Evolutionary conservation across 129 eudicot species (phyloP).

Genomic region (Solidago caesia): DNA sequence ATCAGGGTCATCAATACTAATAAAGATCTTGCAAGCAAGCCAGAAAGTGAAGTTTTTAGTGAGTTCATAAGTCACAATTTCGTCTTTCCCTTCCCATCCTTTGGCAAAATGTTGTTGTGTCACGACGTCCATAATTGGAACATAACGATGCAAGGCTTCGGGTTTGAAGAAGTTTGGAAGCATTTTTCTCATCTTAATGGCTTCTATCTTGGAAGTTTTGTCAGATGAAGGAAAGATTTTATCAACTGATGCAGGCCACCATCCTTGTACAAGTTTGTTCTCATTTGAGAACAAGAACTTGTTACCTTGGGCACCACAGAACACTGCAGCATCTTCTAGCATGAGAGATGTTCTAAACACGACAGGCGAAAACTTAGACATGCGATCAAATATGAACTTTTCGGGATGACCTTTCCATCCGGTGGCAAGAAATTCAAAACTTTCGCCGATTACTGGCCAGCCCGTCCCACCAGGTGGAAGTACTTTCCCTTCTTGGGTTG

Average conservation of each 20-base stretch:
- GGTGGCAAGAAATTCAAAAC: slow-evolving; percentile 64
- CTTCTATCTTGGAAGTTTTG: slow-evolving; percentile 61
- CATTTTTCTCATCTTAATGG: slow-evolving; percentile 70
- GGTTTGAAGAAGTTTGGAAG: slow-evolving; percentile 73
- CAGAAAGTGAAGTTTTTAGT: slow-evolving; percentile 71
- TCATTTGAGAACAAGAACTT: slow-evolving; percentile 81
- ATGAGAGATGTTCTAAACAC: slow-evolving; percentile 65
- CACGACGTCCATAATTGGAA: slow-evolving; percentile 63
- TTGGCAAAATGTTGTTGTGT: slow-evolving; percentile 55
- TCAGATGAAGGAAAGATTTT: slow-evolving; percentile 72
- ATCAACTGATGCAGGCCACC: slow-evolving; percentile 88
- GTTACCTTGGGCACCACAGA: slow-evolving; percentile 70
- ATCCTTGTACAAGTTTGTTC: slow-evolving; percentile 69
- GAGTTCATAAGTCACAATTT: slow-evolving; percentile 52
- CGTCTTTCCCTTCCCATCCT: slow-evolving; percentile 56
- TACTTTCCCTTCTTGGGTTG: neutral
- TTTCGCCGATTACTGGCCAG: slow-evolving; percentile 81
- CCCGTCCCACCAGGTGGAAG: slow-evolving; percentile 79
- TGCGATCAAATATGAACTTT: slow-evolving; percentile 72
- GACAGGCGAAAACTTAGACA: slow-evolving; percentile 54
- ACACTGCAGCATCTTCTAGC: slow-evolving; percentile 57
- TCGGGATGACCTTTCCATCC: slow-evolving; percentile 86
- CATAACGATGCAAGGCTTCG: slow-evolving; percentile 64
- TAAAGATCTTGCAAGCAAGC: slow-evolving; percentile 67
- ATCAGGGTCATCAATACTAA: slow-evolving; percentile 71